A percentile compares a stretch with the other conserved stretches of the same genome.
Conservation (phyloP, 345 rosid species). For the Eutrema japonicum region DNA sequence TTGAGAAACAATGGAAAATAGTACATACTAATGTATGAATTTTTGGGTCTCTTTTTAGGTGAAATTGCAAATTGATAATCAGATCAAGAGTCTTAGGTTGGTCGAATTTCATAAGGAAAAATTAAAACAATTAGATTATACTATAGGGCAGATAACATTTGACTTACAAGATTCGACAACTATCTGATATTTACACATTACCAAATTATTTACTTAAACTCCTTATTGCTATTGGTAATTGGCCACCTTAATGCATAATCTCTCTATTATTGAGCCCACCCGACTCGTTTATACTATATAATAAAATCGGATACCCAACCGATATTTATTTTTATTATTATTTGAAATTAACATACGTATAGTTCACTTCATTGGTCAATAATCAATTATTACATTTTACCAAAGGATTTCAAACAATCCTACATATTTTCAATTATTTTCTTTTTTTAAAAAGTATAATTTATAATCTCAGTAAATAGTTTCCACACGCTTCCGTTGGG, state of each 20-base stretch:
- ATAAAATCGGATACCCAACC: conserved; percentile 1
- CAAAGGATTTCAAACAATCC: neutral
- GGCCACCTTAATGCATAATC: conserved; percentile 30
- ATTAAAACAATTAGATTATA: conserved; percentile 20
- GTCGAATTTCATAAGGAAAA: conserved; percentile 21
- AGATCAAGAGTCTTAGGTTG: conserved; percentile 39
- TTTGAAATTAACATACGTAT: neutral
- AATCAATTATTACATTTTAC: neutral
- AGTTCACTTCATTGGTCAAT: neutral
- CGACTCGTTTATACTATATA: neutral
- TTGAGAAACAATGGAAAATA: conserved; percentile 20
- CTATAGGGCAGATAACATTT: conserved; percentile 31
- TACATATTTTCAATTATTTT: neutral
- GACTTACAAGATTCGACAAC: conserved; percentile 40
- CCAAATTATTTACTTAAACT: conserved; percentile 34
- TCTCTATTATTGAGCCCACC: conserved; percentile 35
- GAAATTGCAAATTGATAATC: conserved; percentile 36
- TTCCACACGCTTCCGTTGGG: conserved; percentile 13
- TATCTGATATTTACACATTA: conserved; percentile 40
- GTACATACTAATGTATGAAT: neutral
- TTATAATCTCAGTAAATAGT: neutral
- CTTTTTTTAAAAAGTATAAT: neutral
- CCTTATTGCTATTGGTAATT: conserved; percentile 29
- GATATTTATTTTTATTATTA: neutral
- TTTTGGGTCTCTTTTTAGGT: conserved; percentile 21